phyloP scores from a whole-genome alignment of 139 green algal species.

The Chlorella sp. region DNA sequence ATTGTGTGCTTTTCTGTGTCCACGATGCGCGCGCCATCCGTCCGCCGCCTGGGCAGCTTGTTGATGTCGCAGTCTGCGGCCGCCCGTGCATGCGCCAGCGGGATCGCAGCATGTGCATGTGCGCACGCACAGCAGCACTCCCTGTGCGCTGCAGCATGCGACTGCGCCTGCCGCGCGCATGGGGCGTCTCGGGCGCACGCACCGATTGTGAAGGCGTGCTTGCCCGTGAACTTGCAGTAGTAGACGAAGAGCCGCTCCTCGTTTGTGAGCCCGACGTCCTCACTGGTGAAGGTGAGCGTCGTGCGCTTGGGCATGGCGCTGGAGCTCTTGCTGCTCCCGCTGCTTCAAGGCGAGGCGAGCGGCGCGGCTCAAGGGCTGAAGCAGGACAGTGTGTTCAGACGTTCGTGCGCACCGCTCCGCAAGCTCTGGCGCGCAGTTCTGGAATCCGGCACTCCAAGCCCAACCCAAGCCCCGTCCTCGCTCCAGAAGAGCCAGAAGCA shows the following conservation, averaged over 20 bases:
- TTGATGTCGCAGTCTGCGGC: constrained; percentile 61
- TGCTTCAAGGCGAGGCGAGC: too few species aligned
- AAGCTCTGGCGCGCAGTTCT: too few species aligned
- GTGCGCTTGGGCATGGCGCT: constrained; percentile 55
- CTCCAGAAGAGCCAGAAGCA: too few species aligned
- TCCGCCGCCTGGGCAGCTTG: constrained; percentile 53
- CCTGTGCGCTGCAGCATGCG: too few species aligned
- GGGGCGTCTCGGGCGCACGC: too few species aligned
- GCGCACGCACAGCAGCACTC: not conserved
- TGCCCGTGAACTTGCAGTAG: constrained; percentile 81
- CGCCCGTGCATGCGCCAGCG: not conserved
- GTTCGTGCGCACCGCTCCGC: too few species aligned
- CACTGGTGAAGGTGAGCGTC: constrained; percentile 57
- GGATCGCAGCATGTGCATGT: not conserved
- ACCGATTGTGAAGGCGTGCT: constrained; percentile 75
- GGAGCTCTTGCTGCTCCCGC: too few species aligned
- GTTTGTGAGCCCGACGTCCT: constrained; percentile 34
- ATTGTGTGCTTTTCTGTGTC: constrained; percentile 52
- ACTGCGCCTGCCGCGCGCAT: too few species aligned
- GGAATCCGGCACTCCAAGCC: too few species aligned
- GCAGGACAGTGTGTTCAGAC: too few species aligned
- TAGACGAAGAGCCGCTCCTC: constrained; percentile 59
- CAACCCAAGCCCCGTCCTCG: too few species aligned
- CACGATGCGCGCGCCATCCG: constrained; percentile 62
- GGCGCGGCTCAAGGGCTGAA: too few species aligned